Conservation (phyloP, 2,329 filamentous ascomycete genomes). For the Purpureocillium takamizusanense region DNA sequence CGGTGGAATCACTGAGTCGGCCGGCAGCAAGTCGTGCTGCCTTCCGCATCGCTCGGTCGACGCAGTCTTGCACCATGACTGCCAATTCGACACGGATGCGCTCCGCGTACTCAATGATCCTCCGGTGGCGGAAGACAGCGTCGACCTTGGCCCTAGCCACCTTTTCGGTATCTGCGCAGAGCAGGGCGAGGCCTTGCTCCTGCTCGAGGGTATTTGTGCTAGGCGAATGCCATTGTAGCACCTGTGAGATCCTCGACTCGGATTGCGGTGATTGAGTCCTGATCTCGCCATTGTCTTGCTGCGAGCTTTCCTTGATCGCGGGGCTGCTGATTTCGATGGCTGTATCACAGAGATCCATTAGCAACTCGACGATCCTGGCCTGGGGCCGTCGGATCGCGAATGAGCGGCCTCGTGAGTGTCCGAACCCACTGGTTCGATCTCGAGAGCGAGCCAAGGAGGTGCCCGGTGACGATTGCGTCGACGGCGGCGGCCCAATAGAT, state of each 20-base stretch:
- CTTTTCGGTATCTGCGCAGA: conserved; percentile 86
- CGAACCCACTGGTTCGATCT: conserved; percentile 65
- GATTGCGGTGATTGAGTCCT: conserved; percentile 93
- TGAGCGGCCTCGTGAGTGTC: conserved; percentile 73
- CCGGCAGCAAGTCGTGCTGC: conserved; percentile 82
- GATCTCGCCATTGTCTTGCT: conserved; percentile 60
- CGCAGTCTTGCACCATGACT: conserved; percentile 88
- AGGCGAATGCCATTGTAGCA: conserved; percentile 93
- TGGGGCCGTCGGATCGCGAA: conserved; percentile 88
- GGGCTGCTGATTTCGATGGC: conserved; percentile 91
- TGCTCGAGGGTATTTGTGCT: conserved; percentile 86
- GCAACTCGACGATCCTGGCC: conserved; percentile 85
- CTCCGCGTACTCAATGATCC: conserved; percentile 92
- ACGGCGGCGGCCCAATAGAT: conserved; percentile 69
- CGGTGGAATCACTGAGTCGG: conserved; percentile 69
- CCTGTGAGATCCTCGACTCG: conserved; percentile 87
- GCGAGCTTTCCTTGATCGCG: conserved; percentile 74
- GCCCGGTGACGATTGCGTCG: conserved; percentile 62
- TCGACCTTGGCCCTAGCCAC: conserved; percentile 85
- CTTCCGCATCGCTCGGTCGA: conserved; percentile 83
- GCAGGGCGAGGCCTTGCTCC: conserved; percentile 75
- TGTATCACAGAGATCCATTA: conserved; percentile 93
- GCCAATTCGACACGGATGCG: conserved; percentile 92
- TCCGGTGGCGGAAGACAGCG: conserved; percentile 80
- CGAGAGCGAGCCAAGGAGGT: conserved; percentile 64